Conservation (phyloP, 805 yeast species). For the Grigorovia humatica region DNA sequence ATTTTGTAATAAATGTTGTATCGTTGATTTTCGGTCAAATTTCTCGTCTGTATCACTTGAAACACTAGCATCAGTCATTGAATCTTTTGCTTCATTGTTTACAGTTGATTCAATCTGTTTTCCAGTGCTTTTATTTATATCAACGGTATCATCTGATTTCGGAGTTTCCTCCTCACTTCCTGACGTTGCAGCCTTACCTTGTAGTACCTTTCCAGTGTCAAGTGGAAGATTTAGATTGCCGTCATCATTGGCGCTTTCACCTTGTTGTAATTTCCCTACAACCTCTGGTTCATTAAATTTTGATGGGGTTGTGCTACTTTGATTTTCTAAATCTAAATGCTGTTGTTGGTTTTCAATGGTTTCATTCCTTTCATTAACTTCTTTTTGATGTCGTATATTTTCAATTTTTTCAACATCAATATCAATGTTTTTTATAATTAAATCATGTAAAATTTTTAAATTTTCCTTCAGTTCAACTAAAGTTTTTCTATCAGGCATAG, state of each 20-base stretch:
- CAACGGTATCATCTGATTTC: background rate
- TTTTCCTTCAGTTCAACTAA: conserved; percentile 35
- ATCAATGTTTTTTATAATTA: conserved; percentile 15
- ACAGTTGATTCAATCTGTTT: background rate
- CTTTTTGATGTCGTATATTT: conserved; percentile 10
- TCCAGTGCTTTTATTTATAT: background rate
- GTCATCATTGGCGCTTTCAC: too few species aligned
- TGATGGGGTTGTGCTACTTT: background rate
- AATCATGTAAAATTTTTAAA: conserved; percentile 21
- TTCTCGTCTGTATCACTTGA: background rate
- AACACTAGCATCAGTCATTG: background rate
- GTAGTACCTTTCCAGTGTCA: background rate
- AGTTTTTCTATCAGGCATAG: conserved; percentile 32
- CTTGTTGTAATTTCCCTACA: too few species aligned
- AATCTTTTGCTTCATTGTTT: background rate
- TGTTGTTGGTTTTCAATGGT: background rate
- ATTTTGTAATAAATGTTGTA: background rate
- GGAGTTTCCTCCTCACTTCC: background rate
- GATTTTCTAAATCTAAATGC: conserved; percentile 3
- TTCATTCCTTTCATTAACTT: conserved; percentile 1
- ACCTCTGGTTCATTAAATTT: too few species aligned
- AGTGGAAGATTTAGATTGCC: too few species aligned
- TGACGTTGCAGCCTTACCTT: conserved; percentile 10
- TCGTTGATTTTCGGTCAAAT: too few species aligned
- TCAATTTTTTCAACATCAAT: conserved; percentile 17